Conservation (phyloP, 768 basidiomycete genomes). For the Podaxis sp. region DNA sequence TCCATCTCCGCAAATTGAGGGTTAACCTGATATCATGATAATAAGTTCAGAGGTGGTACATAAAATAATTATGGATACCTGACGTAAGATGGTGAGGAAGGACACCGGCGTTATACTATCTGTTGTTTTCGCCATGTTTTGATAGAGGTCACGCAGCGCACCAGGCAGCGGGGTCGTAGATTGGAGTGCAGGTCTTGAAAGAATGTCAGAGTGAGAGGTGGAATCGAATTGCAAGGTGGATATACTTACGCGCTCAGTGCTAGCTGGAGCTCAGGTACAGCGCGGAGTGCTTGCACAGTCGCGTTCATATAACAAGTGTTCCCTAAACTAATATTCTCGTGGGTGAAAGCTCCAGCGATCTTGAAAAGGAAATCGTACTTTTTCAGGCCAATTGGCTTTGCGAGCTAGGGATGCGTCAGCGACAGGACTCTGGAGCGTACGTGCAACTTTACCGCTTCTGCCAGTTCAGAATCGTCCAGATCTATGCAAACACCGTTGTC, state of each 20-base stretch:
- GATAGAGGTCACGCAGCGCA: constrained; percentile 66
- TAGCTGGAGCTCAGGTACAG: constrained; percentile 82
- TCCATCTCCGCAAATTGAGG: constrained; percentile 88
- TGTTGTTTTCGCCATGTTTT: constrained; percentile 68
- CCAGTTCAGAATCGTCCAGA: constrained; percentile 79
- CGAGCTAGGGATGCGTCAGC: constrained; percentile 42
- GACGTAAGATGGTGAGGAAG: constrained; percentile 70
- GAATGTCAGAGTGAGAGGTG: neutral
- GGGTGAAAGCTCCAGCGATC: neutral
- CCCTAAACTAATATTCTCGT: constrained; percentile 48
- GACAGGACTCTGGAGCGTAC: neutral
- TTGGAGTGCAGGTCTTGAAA: constrained; percentile 30
- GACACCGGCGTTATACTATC: constrained; percentile 65
- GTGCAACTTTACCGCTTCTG: constrained; percentile 61
- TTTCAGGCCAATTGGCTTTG: constrained; percentile 74
- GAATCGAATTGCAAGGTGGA: neutral
- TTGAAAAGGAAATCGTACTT: constrained; percentile 43
- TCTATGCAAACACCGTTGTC: constrained; percentile 37
- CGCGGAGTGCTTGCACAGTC: constrained; percentile 88
- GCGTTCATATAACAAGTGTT: constrained; percentile 99
- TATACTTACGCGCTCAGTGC: constrained; percentile 56
- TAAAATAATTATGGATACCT: constrained; percentile 24
- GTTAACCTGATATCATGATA: constrained; percentile 39
- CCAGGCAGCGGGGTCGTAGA: constrained; percentile 39
- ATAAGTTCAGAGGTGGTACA: neutral